These are phyloP conservation scores for Paramyrothecium roridum DNA, from an alignment of 2,329 filamentous ascomycete species.

Conservation along the genomic window DNA sequence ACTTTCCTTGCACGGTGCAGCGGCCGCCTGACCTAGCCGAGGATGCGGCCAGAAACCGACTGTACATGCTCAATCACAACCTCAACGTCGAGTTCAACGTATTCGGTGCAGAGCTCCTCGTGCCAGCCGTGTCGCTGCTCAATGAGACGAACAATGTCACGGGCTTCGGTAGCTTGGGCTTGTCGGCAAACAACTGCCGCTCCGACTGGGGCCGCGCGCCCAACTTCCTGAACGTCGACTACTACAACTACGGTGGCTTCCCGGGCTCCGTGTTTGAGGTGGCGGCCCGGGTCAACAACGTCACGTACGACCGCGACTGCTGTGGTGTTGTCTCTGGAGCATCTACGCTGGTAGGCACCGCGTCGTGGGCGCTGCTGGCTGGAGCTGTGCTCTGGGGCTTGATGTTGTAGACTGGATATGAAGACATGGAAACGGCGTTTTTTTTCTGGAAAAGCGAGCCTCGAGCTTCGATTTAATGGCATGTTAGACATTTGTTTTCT, in stretches of 20 bases:
- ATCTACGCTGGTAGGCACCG: conserved; percentile 6
- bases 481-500: no score
- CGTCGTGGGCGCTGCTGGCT: conserved; percentile 14
- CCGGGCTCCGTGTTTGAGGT: conserved; percentile 75
- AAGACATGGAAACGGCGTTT: not conserved
- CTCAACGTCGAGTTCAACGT: conserved; percentile 75
- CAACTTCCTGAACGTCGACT: conserved; percentile 80
- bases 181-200: conserved; percentile 60
- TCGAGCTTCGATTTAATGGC: no score
- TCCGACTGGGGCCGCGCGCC: conserved; percentile 64
- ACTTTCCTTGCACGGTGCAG: conserved; percentile 76
- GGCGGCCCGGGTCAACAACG: conserved; percentile 66
- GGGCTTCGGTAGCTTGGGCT: conserved; percentile 65
- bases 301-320: conserved; percentile 57
- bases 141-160: conserved; percentile 69
- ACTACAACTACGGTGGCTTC: conserved; percentile 69
- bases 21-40: conserved; percentile 65
- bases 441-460: not conserved
- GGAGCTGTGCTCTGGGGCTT: not conserved
- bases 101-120: conserved; percentile 59
- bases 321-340: conserved; percentile 15
- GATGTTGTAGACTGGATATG: not conserved
- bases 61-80: conserved; percentile 91
- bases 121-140: conserved; percentile 68
- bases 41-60: conserved; percentile 53